Evolutionary conservation across 1,139 yeast species (phyloP).

Genomic region (Hansenula sp.): DNA sequence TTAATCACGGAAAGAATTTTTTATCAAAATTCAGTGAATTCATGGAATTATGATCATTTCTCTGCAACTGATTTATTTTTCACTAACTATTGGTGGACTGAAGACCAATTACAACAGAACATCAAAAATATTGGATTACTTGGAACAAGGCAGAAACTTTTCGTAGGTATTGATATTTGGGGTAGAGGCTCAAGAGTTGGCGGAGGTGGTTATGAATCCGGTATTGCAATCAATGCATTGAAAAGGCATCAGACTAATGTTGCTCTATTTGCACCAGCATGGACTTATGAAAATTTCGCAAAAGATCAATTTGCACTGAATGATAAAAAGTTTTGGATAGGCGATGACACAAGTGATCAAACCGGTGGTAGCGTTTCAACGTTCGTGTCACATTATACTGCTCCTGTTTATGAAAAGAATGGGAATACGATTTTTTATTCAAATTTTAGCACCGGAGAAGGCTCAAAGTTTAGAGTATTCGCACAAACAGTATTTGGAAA

Average conservation of each 20-base stretch:
- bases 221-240: constrained; percentile 28
- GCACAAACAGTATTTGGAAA: constrained; percentile 26
- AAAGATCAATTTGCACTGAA: constrained; percentile 24
- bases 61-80: constrained; percentile 28
- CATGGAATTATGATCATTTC: constrained; percentile 29
- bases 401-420: constrained; percentile 15
- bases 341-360: constrained; percentile 15
- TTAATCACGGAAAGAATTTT: constrained; percentile 26
- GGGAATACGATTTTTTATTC: constrained; percentile 29
- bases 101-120: constrained; percentile 26
- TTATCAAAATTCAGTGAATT: constrained; percentile 35
- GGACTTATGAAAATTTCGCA: constrained; percentile 33
- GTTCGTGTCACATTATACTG: constrained; percentile 11
- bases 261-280: constrained; percentile 38
- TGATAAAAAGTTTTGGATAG: constrained; percentile 34
- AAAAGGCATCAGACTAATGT: constrained; percentile 29
- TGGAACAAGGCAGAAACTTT: constrained; percentile 29
- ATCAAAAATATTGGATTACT: constrained; percentile 29
- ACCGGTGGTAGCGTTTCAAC: constrained; percentile 20
- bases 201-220: constrained; percentile 34
- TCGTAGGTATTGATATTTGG: constrained; percentile 38
- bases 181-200: constrained; percentile 35
- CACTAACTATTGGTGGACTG: constrained; percentile 39
- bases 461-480: constrained; percentile 23
- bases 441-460: constrained; percentile 33